Evolutionary conservation across 768 basidiomycete species (phyloP).

Genomic region (Lyophyllum atratum): DNA sequence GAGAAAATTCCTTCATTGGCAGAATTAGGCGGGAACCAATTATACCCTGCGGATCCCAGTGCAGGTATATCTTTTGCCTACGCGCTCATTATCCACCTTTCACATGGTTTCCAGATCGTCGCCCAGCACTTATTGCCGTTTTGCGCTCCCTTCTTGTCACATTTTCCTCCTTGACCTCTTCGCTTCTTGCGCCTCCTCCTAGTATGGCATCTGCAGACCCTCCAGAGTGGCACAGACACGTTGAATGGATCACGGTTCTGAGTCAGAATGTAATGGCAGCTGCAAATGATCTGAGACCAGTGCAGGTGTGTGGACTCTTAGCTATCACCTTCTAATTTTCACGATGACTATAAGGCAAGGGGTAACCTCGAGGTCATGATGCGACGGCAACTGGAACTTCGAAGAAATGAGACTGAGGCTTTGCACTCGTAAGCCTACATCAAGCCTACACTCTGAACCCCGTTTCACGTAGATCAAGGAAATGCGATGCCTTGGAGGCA

Average conservation of each 20-base stretch:
- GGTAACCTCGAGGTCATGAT: slow-evolving; percentile 83
- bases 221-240: slow-evolving; percentile 73
- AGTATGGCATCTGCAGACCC: slow-evolving; percentile 42
- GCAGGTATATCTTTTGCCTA: slow-evolving; percentile 46
- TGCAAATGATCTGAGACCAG: slow-evolving; percentile 86
- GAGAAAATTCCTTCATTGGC: slow-evolving; percentile 82
- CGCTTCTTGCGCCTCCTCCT: slow-evolving; percentile 69
- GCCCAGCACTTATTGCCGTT: slow-evolving; percentile 70
- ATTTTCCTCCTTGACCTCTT: slow-evolving; percentile 72
- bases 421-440: slow-evolving; percentile 62
- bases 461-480: slow-evolving; percentile 38
- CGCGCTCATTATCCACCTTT: neutral
- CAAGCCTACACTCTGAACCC: neutral
- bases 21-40: slow-evolving; percentile 77
- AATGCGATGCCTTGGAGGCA: slow-evolving; percentile 70
- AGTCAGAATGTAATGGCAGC: slow-evolving; percentile 89
- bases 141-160: slow-evolving; percentile 78
- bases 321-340: neutral
- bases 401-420: slow-evolving; percentile 68
- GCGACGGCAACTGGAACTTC: slow-evolving; percentile 72
- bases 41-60: slow-evolving; percentile 75
- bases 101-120: slow-evolving; percentile 55
- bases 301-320: slow-evolving; percentile 57
- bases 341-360: slow-evolving; percentile 54
- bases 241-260: slow-evolving; percentile 81